Conservation (phyloP, 2,329 filamentous ascomycete species). For the Trichoderma pleuroti region DNA sequence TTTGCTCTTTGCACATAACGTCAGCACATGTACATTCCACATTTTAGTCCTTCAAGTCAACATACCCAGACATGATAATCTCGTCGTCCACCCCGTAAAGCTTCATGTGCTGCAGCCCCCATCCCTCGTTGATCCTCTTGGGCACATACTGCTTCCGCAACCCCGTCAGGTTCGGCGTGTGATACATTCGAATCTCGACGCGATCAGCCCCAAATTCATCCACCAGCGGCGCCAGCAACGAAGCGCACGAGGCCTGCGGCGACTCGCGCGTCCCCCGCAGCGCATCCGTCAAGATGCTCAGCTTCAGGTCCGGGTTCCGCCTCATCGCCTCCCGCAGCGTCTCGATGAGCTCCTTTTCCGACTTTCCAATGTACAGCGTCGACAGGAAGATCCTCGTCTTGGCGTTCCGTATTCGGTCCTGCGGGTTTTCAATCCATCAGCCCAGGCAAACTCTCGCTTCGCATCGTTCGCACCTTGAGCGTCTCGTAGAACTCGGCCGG, state of each 20-base stretch:
- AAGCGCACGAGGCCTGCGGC: slow-evolving; percentile 81
- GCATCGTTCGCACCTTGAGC: slow-evolving; percentile 63
- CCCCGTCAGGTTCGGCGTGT: slow-evolving; percentile 92
- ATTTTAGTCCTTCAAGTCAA: background rate
- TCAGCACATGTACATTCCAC: background rate
- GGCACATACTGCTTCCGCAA: slow-evolving; percentile 80
- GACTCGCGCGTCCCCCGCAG: slow-evolving; percentile 88
- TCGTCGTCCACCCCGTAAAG: slow-evolving; percentile 94
- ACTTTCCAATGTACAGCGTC: slow-evolving; percentile 95
- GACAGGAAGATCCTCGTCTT: slow-evolving; percentile 81
- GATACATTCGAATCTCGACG: slow-evolving; percentile 95
- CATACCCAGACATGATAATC: slow-evolving; percentile 84
- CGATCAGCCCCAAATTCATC: slow-evolving; percentile 77
- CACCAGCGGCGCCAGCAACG: slow-evolving; percentile 79
- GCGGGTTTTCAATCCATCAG: slow-evolving; percentile 6
- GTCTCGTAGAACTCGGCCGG: slow-evolving; percentile 89
- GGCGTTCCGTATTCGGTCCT: slow-evolving; percentile 79
- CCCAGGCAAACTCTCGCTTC: background rate
- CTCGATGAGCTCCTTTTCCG: slow-evolving; percentile 81
- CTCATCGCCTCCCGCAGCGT: slow-evolving; percentile 73
- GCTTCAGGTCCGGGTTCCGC: slow-evolving; percentile 68
- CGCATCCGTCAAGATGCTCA: slow-evolving; percentile 89
- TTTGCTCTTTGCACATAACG: slow-evolving; percentile 59
- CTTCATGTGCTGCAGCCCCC: slow-evolving; percentile 99
- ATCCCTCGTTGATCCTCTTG: slow-evolving; percentile 91